Conservation (phyloP, 176 grass and related monocot genomes). For the Sorghum bicolor region DNA sequence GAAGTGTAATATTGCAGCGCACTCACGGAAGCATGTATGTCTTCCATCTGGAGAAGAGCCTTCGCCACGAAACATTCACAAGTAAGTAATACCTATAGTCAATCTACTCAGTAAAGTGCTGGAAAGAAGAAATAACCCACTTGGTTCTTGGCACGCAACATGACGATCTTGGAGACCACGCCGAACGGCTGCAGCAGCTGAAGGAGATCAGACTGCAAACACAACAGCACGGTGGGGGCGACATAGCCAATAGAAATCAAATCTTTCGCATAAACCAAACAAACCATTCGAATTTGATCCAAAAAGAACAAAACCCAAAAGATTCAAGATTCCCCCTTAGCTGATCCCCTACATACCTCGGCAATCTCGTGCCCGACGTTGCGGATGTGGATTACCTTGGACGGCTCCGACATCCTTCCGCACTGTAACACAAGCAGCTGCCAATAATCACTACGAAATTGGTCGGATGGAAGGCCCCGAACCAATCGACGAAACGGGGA, state of each 20-base stretch:
- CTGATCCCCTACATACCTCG: conserved; percentile 46
- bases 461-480: background rate
- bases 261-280: background rate
- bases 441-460: conserved; percentile 4
- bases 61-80: conserved; percentile 1
- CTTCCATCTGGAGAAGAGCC: conserved; percentile 97
- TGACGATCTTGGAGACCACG: conserved; percentile 63
- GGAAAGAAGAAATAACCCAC: conserved; percentile 27
- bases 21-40: conserved; percentile 63
- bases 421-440: background rate
- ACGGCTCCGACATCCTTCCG: conserved; percentile 82
- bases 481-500: background rate
- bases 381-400: conserved; percentile 94
- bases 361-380: conserved; percentile 95
- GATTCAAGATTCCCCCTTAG: background rate
- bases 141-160: conserved; percentile 96
- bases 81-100: background rate
- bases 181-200: conserved; percentile 95
- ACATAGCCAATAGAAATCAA: background rate
- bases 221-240: background rate
- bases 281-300: background rate
- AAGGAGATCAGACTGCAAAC: conserved; percentile 67
- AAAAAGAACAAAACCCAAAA: background rate
- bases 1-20: conserved; percentile 83
- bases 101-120: background rate